phyloP scores from a whole-genome alignment of 208 protist species.

The Wallacemonas collosoma region DNA sequence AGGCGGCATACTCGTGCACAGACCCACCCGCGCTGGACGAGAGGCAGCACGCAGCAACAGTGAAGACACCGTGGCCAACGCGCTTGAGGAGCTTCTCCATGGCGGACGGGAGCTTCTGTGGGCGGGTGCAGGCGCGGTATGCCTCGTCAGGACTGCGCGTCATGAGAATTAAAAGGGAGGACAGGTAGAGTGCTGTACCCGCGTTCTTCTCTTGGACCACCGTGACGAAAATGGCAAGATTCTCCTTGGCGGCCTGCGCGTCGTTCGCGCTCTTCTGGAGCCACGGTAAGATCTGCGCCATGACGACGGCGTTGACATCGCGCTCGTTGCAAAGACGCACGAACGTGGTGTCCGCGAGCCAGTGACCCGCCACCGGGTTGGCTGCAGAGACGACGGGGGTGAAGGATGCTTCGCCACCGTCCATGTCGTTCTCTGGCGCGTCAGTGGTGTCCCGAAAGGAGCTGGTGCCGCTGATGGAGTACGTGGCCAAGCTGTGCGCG shows the following conservation, averaged over 20 bases:
- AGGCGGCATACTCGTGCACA: not conserved
- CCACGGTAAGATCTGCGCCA: slow-evolving; percentile 29
- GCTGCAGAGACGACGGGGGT: slow-evolving; percentile 14
- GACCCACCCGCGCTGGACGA: not conserved
- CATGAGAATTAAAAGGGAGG: slow-evolving; percentile 28
- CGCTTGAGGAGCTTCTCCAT: slow-evolving; percentile 27
- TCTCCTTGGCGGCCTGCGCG: slow-evolving; percentile 22
- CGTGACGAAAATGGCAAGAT: slow-evolving; percentile 24
- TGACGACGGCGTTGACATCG: slow-evolving; percentile 6
- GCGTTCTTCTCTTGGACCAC: slow-evolving; percentile 19
- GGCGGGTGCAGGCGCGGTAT: not conserved
- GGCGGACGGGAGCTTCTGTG: slow-evolving; percentile 10
- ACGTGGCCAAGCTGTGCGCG: slow-evolving; percentile 6
- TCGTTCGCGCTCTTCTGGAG: slow-evolving; percentile 19
- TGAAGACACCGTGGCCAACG: slow-evolving; percentile 32
- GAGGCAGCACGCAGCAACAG: slow-evolving; percentile 28
- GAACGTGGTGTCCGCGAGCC: slow-evolving; percentile 26
- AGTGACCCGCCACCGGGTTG: slow-evolving; percentile 28
- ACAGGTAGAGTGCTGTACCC: slow-evolving; percentile 19
- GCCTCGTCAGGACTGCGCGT: slow-evolving; percentile 15
- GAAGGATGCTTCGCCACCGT: not conserved
- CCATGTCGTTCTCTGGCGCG: not conserved
- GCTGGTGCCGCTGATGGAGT: slow-evolving; percentile 8
- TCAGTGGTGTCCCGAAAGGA: not conserved
- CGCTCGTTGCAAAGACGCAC: slow-evolving; percentile 3